phyloP scores from a whole-genome alignment of 306 rosid species.

The Hippophae rhamnoides region DNA sequence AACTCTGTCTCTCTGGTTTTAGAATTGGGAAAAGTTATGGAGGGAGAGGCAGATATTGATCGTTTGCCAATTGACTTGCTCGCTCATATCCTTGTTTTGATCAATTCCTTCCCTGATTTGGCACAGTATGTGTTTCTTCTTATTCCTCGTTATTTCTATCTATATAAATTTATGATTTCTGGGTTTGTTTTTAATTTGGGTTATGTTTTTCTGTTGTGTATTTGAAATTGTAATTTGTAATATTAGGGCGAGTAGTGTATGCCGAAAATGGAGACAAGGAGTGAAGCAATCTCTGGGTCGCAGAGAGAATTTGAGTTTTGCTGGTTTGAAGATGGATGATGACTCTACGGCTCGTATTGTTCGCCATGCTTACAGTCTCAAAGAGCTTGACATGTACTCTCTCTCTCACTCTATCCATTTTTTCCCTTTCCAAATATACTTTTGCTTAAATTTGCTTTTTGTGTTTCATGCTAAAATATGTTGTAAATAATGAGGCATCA shows the following conservation, averaged over 20 bases:
- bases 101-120: constrained; percentile 81
- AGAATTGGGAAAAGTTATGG: constrained; percentile 20
- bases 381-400: constrained; percentile 56
- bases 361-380: constrained; percentile 66
- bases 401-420: background rate
- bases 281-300: constrained; percentile 63
- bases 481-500: background rate
- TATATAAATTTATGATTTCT: background rate
- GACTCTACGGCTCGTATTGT: constrained; percentile 76
- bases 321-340: constrained; percentile 91
- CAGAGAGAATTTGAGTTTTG: constrained; percentile 59
- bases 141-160: background rate
- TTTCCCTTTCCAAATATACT: background rate
- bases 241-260: constrained; percentile 68
- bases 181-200: background rate
- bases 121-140: constrained; percentile 47
- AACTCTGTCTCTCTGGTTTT: background rate
- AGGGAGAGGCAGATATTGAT: constrained; percentile 58
- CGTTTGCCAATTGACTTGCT: constrained; percentile 69
- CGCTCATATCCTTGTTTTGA: constrained; percentile 55
- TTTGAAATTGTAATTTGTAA: background rate
- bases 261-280: constrained; percentile 89
- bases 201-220: constrained; percentile 4
- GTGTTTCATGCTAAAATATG: background rate
- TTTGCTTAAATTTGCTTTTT: too few species aligned